A percentile compares a stretch with the other conserved stretches of the same genome.
Evolutionary conservation across 345 rosid species (phyloP).

Genomic region (Populus euphratica): DNA sequence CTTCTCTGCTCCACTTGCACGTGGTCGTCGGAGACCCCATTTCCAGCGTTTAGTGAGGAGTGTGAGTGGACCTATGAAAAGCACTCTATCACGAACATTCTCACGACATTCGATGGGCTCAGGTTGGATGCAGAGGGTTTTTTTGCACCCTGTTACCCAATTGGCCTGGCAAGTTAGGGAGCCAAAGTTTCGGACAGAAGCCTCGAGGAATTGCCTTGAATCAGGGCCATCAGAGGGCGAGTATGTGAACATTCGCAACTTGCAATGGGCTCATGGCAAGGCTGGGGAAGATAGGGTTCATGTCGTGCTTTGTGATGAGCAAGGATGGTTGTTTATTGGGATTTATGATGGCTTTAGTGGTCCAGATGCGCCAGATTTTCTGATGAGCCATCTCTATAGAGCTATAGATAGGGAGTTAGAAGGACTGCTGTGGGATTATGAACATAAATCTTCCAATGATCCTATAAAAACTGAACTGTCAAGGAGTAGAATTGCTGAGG

Average conservation of each 20-base stretch:
- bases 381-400: conserved; percentile 80
- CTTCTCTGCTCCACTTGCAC: conserved; percentile 90
- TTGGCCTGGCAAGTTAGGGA: conserved; percentile 72
- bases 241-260: conserved; percentile 51
- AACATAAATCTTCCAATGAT: conserved; percentile 46
- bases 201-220: conserved; percentile 53
- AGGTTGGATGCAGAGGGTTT: conserved; percentile 75
- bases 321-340: conserved; percentile 96
- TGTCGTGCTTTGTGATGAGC: conserved; percentile 96
- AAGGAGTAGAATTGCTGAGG: conserved; percentile 17
- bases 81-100: conserved; percentile 71
- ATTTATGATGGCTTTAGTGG: conserved; percentile 99
- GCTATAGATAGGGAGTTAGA: conserved; percentile 85
- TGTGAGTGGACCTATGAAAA: conserved; percentile 89
- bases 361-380: conserved; percentile 96
- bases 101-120: conserved; percentile 66
- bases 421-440: conserved; percentile 90
- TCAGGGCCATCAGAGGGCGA: conserved; percentile 55
- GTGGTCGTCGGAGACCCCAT: conserved; percentile 57
- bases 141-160: conserved; percentile 65
- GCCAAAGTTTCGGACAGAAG: conserved; percentile 58
- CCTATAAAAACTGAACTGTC: conserved; percentile 26
- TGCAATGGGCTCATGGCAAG: conserved; percentile 99
- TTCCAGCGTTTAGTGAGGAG: conserved; percentile 73
- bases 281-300: conserved; percentile 99